Evolutionary conservation across 2,329 filamentous ascomycete genomes (phyloP).

Genomic region (Xylariaceae sp.): DNA sequence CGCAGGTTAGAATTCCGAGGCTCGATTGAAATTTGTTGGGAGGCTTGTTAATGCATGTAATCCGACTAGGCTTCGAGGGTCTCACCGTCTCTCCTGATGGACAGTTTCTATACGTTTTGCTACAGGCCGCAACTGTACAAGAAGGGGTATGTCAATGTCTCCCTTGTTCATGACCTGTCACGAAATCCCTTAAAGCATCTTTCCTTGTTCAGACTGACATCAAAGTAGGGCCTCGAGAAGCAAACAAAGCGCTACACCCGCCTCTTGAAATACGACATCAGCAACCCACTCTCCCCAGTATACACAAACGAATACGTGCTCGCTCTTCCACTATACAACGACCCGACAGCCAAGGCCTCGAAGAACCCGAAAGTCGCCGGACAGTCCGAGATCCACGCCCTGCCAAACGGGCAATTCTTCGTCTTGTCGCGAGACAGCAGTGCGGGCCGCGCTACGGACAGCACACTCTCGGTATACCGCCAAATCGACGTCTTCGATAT

Average conservation of each 20-base stretch:
- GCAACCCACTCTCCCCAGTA: conserved; percentile 37
- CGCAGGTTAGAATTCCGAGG: conserved; percentile 43
- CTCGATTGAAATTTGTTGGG: not conserved
- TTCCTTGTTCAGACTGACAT: not conserved
- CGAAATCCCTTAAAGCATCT: too few relatives aligned
- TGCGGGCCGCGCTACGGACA: conserved; percentile 55
- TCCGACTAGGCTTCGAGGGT: conserved; percentile 57
- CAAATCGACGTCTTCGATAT: conserved; percentile 70
- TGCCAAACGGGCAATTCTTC: conserved; percentile 63
- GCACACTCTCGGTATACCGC: conserved; percentile 58
- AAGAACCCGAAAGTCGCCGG: conserved; percentile 52
- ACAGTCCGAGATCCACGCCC: conserved; percentile 66
- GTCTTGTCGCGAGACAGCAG: conserved; percentile 63
- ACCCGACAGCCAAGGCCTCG: conserved; percentile 47
- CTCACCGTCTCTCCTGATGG: conserved; percentile 62
- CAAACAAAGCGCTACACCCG: conserved; percentile 56
- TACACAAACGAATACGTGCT: conserved; percentile 65
- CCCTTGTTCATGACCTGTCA: too few relatives aligned
- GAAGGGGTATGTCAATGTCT: conserved; percentile 45
- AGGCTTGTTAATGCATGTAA: not conserved
- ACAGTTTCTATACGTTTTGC: conserved; percentile 60
- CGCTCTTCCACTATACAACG: conserved; percentile 57
- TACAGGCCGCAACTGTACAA: conserved; percentile 64
- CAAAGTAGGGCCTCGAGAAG: conserved; percentile 35
- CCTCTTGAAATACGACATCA: conserved; percentile 63